These are phyloP conservation scores for Avicennia marina DNA, from an alignment of 257 asterid genomes.

Conservation along the genomic window DNA sequence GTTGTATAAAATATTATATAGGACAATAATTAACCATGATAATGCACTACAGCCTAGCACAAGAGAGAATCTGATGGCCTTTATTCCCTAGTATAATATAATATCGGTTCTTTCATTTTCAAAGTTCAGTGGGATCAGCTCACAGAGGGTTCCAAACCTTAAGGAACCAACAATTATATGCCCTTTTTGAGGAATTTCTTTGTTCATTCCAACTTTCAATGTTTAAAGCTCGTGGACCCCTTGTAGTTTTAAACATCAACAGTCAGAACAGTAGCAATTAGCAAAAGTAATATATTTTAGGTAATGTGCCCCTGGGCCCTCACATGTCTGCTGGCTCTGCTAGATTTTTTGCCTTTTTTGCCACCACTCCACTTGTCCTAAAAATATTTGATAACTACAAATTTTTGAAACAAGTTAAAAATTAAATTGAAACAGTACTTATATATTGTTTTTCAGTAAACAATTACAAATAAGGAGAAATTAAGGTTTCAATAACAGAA, in stretches of 20 bases:
- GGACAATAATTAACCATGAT: conserved; percentile 6
- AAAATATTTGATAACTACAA: neutral
- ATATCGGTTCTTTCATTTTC: conserved; percentile 11
- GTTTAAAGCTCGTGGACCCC: conserved; percentile 26
- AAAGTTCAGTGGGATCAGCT: conserved; percentile 29
- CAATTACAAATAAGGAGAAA: neutral
- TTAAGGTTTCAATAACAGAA: neutral
- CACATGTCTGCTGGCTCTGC: neutral
- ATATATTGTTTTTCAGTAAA: neutral
- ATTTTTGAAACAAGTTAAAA: neutral
- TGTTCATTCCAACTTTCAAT: conserved; percentile 9
- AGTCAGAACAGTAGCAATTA: conserved; percentile 17
- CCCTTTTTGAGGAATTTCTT: conserved; percentile 31
- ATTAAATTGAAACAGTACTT: neutral
- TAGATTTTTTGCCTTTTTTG: neutral
- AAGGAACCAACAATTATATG: conserved; percentile 43
- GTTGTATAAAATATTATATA: neutral
- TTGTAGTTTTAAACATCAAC: conserved; percentile 19
- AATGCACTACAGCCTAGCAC: conserved; percentile 38
- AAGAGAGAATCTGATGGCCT: conserved; percentile 23
- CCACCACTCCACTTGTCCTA: neutral
- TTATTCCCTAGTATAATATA: conserved; percentile 18
- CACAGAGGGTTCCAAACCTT: conserved; percentile 37
- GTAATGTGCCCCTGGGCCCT: conserved; percentile 7
- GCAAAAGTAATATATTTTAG: conserved; percentile 8